Evolutionary conservation across 345 rosid genomes (phyloP), one percentile per base, ranked within the genome.

Genomic region (Eucalyptus curtisii): DNA sequence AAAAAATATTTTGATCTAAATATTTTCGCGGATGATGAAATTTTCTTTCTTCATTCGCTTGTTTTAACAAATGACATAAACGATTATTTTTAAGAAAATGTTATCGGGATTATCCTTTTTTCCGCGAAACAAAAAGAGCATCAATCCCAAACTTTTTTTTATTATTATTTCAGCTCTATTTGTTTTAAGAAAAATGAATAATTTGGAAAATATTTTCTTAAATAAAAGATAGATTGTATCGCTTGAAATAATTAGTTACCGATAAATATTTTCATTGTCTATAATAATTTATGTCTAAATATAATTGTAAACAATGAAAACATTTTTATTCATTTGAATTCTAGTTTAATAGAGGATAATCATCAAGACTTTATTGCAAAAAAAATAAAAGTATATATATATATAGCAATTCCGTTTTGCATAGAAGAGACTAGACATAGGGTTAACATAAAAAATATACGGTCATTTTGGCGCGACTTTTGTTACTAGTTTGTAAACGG

Each of bases 61-160:
- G 16, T n/a, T n/a, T 53, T 50, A 50, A 50, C 0, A 20, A 55
- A 24, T 55, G 76, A 13, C 14, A n/a, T 19, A n/a, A 64, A 0
- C 2, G 0, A 64, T 6, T n/a, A 4, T 15, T 14, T 64, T n/a
- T 0, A 2, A 4, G 0, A n/a, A 68, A 8, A 68, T 68, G 0
- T 31, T 8, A 14, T 31, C 0, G 0, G 1, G 0, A 71, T 71
- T 7, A 19, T 71, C 7, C 14, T 0, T 37, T 37, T 37, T 37
- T 37, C 2, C 0, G 0, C 0, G 3, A 37, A 37, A 20, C 2
- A 37, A 76, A 76, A 1, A 7, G 5, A 20, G 12, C 4, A 6
- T 76, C 4, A 40, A 20, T 11, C 13, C 8, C 15, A 6, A 5
- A 11, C 0, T 3, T 20, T 71, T 71, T n/a, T 33, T 16, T 4